Evolutionary conservation across 163 green algal genomes (phyloP).

Genomic region (Coccomyxa subellipsoidea): DNA sequence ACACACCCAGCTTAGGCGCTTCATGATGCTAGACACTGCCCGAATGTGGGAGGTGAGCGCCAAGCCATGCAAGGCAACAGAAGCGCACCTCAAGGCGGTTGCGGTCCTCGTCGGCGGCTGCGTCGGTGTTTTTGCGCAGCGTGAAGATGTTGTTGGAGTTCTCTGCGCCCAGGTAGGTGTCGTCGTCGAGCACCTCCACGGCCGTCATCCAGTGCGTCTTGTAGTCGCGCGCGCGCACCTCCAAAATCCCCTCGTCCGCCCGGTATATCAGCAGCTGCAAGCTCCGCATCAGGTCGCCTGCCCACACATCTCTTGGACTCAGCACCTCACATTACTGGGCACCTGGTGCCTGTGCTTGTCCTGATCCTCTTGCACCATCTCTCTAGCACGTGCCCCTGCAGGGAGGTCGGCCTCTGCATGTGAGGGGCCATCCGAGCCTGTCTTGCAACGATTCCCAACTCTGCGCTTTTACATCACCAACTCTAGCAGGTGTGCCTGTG

Average conservation of each 20-base stretch:
- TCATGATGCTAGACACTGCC: no score
- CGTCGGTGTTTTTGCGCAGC: slow-evolving; percentile 76
- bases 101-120: slow-evolving; percentile 84
- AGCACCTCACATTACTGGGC: neutral
- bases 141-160: slow-evolving; percentile 90
- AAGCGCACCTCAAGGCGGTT: slow-evolving; percentile 64
- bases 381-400: no score
- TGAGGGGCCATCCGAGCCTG: no score
- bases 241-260: slow-evolving; percentile 61
- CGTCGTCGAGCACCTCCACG: slow-evolving; percentile 81
- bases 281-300: slow-evolving; percentile 95
- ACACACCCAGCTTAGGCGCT: no score
- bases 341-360: no score
- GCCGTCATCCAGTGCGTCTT: slow-evolving; percentile 83
- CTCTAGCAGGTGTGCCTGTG: no score
- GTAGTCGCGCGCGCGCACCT: slow-evolving; percentile 71
- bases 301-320: neutral
- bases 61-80: no score
- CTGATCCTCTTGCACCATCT: no score
- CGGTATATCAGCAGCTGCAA: slow-evolving; percentile 90
- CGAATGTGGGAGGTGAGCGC: no score
- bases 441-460: no score
- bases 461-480: no score
- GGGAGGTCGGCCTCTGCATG: no score
- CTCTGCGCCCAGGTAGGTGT: slow-evolving; percentile 87